Evolutionary conservation across 2,329 filamentous ascomycete genomes (phyloP).

Genomic region (Paramyrothecium roridum): DNA sequence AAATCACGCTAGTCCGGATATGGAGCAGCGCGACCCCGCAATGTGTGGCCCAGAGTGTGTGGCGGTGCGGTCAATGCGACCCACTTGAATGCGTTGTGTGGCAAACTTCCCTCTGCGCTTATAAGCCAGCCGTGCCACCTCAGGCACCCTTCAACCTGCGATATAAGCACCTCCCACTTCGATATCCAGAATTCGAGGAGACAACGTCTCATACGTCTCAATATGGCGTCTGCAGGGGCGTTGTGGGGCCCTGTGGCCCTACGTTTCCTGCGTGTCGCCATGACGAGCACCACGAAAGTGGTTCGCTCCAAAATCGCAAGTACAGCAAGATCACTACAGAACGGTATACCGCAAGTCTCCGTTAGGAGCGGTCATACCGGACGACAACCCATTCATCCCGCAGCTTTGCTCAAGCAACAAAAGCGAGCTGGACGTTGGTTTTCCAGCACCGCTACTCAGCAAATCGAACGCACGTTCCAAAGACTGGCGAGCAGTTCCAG

Average conservation of each 20-base stretch:
- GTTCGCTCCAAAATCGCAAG: slow-evolving; percentile 47
- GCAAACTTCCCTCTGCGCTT: slow-evolving; percentile 20
- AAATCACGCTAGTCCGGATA: slow-evolving; percentile 17
- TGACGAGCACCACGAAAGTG: slow-evolving; percentile 47
- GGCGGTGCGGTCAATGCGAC: slow-evolving; percentile 29
- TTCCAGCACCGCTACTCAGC: slow-evolving; percentile 39
- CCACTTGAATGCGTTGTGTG: slow-evolving; percentile 16
- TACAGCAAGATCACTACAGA: slow-evolving; percentile 40
- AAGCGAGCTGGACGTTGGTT: slow-evolving; percentile 42
- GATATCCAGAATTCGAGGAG: slow-evolving; percentile 6
- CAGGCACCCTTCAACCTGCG: slow-evolving; percentile 8
- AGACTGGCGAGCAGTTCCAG: slow-evolving; percentile 46
- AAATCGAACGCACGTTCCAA: slow-evolving; percentile 42
- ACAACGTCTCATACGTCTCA: slow-evolving; percentile 15
- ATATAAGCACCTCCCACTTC: slow-evolving; percentile 5
- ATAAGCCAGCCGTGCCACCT: slow-evolving; percentile 13
- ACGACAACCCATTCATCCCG: slow-evolving; percentile 52
- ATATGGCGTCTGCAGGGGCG: slow-evolving; percentile 55
- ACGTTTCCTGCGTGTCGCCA: slow-evolving; percentile 50
- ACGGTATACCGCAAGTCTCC: slow-evolving; percentile 43
- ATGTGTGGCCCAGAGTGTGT: slow-evolving; percentile 20
- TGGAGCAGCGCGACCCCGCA: slow-evolving; percentile 16
- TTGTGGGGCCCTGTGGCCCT: slow-evolving; percentile 55
- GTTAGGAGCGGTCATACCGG: slow-evolving; percentile 34
- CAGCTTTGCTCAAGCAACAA: slow-evolving; percentile 48